Percentiles rank a stretch among this genome's conserved stretches.
Evolutionary conservation across 1,284 basidiomycete genomes (phyloP).

Genomic region (Rhodotorula sp.): DNA sequence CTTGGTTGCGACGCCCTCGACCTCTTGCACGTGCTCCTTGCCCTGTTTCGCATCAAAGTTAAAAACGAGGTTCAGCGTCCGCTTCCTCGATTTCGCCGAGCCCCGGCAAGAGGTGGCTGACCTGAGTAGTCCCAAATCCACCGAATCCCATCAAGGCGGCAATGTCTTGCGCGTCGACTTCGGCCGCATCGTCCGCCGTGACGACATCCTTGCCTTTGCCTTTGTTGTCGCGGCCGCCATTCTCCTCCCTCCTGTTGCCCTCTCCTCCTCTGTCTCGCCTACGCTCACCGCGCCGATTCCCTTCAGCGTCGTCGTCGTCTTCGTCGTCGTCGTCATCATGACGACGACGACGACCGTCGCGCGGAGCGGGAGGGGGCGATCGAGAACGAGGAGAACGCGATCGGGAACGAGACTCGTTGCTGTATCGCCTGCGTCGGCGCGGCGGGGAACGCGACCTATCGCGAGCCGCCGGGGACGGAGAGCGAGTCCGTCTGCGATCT

Average conservation of each 20-base stretch:
- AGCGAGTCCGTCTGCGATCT: conserved; percentile 12
- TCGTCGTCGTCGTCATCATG: too few relatives aligned
- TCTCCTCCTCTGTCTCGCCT: background rate
- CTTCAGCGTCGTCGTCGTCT: too few relatives aligned
- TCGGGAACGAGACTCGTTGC: conserved; percentile 5
- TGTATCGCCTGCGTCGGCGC: background rate
- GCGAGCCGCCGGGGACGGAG: conserved; percentile 3
- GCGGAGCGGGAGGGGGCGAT: background rate
- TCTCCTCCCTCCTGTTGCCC: background rate
- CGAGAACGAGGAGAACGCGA: conserved; percentile 6
- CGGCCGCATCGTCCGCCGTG: conserved; percentile 62
- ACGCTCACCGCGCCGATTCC: too few relatives aligned
- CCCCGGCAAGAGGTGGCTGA: conserved; percentile 48
- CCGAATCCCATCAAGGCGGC: conserved; percentile 85
- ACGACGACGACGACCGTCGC: background rate
- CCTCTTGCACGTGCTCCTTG: conserved; percentile 63
- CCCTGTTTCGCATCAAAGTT: conserved; percentile 50
- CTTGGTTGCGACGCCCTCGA: conserved; percentile 67
- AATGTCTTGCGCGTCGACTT: conserved; percentile 65
- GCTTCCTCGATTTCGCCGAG: too few relatives aligned
- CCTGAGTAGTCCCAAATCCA: conserved; percentile 88
- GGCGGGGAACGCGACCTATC: conserved; percentile 9
- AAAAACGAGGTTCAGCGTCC: too few relatives aligned
- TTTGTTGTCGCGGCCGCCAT: background rate
- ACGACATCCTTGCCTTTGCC: background rate